phyloP scores from a whole-genome alignment of 202 grass and related monocot genomes.

The Schoenoplectus tabernaemontani region DNA sequence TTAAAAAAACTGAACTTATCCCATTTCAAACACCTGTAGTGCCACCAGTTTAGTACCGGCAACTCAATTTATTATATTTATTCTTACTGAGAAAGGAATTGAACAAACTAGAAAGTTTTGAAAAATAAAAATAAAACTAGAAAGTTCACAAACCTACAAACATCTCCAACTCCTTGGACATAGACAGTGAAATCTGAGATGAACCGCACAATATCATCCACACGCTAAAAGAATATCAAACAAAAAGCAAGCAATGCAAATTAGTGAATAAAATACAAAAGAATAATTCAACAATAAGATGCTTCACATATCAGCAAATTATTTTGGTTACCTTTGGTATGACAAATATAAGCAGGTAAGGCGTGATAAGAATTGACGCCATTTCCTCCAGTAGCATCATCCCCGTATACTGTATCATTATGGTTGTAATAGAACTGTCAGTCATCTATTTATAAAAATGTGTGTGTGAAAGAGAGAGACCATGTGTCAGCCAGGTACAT shows the following conservation, averaged over 20 bases:
- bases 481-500: neutral
- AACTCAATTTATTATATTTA: neutral
- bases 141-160: slow-evolving; percentile 71
- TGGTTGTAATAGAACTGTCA: slow-evolving; percentile 17
- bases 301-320: slow-evolving; percentile 11
- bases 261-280: slow-evolving; percentile 13
- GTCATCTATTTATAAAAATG: neutral
- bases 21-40: neutral
- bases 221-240: slow-evolving; percentile 49
- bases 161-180: slow-evolving; percentile 88
- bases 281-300: neutral
- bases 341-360: slow-evolving; percentile 86
- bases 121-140: no score
- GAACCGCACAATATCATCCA: slow-evolving; percentile 89
- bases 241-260: neutral
- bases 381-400: slow-evolving; percentile 98
- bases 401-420: slow-evolving; percentile 76
- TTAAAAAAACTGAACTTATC: slow-evolving; percentile 2
- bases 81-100: slow-evolving; percentile 10
- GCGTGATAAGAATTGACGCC: slow-evolving; percentile 85
- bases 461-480: neutral
- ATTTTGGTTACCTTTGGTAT: slow-evolving; percentile 74
- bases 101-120: no score
- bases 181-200: slow-evolving; percentile 95
- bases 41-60: neutral